phyloP scores from a whole-genome alignment of 2,329 filamentous ascomycete genomes.

The Arachnopeziza araneosa region DNA sequence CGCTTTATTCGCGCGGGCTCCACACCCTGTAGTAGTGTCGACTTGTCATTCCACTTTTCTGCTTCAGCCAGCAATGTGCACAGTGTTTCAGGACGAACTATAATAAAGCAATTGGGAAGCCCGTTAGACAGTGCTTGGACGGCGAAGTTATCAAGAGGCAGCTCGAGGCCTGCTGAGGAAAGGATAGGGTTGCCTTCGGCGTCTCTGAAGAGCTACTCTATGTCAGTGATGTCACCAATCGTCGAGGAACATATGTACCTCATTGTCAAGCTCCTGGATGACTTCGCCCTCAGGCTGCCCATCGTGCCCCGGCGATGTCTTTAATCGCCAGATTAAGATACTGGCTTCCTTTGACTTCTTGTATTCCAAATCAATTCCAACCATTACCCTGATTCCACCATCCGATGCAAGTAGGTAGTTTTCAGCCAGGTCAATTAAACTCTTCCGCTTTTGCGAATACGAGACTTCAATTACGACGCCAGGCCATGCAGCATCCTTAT shows the following conservation, averaged over 20 bases:
- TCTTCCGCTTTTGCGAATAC: constrained; percentile 13
- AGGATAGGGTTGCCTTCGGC: constrained; percentile 13
- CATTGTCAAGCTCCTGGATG: constrained; percentile 5
- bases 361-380: constrained; percentile 16
- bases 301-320: constrained; percentile 7
- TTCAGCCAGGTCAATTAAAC: constrained; percentile 9
- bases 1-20: constrained; percentile 15
- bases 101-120: constrained; percentile 9
- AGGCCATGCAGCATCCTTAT: constrained; percentile 13
- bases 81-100: constrained; percentile 10
- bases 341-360: constrained; percentile 11
- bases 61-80: constrained; percentile 11
- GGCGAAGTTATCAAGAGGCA: constrained; percentile 14
- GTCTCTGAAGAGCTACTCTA: constrained; percentile 15
- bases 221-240: constrained; percentile 11
- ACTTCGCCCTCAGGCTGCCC: constrained; percentile 13
- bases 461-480: constrained; percentile 14
- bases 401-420: constrained; percentile 16
- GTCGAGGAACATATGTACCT: constrained; percentile 11
- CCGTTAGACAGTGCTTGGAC: constrained; percentile 9
- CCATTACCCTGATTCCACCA: constrained; percentile 11
- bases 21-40: constrained; percentile 11
- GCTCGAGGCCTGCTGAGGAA: constrained; percentile 11
- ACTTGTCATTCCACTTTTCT: constrained; percentile 13
- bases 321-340: constrained; percentile 16